Evolutionary conservation across 2,329 filamentous ascomycete species (phyloP), one percentile per base, ranked within the genome.

Genomic region (Cladosporium sp.): DNA sequence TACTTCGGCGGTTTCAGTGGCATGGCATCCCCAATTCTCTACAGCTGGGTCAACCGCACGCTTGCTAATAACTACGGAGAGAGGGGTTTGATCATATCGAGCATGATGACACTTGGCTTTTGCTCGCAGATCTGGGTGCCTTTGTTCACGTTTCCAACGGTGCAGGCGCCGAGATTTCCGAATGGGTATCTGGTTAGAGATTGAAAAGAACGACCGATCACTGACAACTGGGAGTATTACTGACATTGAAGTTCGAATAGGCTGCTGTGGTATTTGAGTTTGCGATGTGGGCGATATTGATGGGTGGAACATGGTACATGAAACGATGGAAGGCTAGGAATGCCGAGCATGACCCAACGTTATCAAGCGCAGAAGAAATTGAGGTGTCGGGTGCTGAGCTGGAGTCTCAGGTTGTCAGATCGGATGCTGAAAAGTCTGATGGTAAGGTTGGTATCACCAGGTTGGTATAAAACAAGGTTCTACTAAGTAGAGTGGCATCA

Each of bases 101-200:
- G 36, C 2, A 44, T 53, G 50, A 44, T 53, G 50, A 53, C 37
- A 1, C 32, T 44, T 5, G 50, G 50, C 17, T 53, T 53, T 17
- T 44, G 50, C 50, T 42, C 50, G 24, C 50, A 53, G 24, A 53
- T 53, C 25, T 53, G 37, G 50, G 50, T 44, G 7, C 50, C 50
- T 32, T 13, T 53, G 20, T 53, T 44, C 13, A 53, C 37, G 1
- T 53, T 53, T 25, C 50, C 50, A 2, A 53, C 50, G 3, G 50
- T 53, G 24, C 36, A 53, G 32, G 50, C 50, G 10, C 50, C 50
- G 3, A 22, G 50, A 2, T 53, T 53, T 17, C 50, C 37, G 8
- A 53, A 53, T 7, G 50, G 50, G 13, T 53, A 53, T 35, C 50
- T 37, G 8, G 50, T 32, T 10, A 4, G 28, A 32, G 12, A 32